Conservation (phyloP, 495 filamentous ascomycete genomes). For the Venustampulla echinocandica region DNA sequence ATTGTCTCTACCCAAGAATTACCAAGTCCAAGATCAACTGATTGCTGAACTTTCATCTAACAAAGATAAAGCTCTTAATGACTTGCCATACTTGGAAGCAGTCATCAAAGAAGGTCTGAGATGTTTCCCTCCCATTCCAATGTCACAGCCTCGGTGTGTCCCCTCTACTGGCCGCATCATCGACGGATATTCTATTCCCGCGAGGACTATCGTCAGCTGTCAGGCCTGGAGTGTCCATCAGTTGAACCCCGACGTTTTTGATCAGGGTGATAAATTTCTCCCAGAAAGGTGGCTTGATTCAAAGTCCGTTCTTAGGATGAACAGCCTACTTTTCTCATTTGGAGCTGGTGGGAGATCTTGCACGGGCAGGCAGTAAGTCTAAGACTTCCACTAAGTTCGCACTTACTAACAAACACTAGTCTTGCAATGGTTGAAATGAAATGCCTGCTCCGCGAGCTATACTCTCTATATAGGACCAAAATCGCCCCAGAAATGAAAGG, state of each 20-base stretch:
- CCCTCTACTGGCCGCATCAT: constrained; percentile 44
- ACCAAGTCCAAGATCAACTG: constrained; percentile 47
- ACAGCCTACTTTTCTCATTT: constrained; percentile 78
- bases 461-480: constrained; percentile 44
- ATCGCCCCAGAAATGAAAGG: constrained; percentile 19
- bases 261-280: constrained; percentile 51
- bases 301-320: constrained; percentile 41
- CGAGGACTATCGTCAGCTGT: constrained; percentile 54
- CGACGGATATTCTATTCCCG: constrained; percentile 47
- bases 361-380: constrained; percentile 54
- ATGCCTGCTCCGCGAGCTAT: constrained; percentile 47
- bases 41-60: constrained; percentile 48
- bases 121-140: constrained; percentile 65
- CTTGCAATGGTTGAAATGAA: constrained; percentile 62
- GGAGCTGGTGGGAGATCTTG: constrained; percentile 79
- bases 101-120: constrained; percentile 69
- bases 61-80: constrained; percentile 38
- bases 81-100: constrained; percentile 63
- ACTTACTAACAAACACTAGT: constrained; percentile 26
- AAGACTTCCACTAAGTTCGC: background rate
- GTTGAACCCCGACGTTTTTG: constrained; percentile 50
- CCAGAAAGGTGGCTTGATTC: constrained; percentile 51
- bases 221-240: constrained; percentile 62
- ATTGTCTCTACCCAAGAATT: constrained; percentile 49
- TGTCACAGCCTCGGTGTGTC: constrained; percentile 65